Percentiles rank a stretch among this genome's conserved stretches.
These are phyloP conservation scores for Mycena latifolia DNA, from an alignment of 768 basidiomycete genomes.

Conservation along the genomic window DNA sequence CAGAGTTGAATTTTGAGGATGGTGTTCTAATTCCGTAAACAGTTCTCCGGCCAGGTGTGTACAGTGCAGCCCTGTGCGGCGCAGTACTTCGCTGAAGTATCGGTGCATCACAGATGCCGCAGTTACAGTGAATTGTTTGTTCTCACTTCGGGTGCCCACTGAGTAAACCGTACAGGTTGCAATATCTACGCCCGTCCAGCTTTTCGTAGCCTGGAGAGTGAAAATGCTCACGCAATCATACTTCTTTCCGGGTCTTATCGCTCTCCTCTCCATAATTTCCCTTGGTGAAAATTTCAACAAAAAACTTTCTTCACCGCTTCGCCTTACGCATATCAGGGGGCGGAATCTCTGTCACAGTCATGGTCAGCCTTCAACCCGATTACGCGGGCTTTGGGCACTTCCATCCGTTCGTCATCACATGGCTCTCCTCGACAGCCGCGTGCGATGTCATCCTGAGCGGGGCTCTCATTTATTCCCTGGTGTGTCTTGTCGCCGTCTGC, in stretches of 20 bases:
- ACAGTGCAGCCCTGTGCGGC: slow-evolving; percentile 6
- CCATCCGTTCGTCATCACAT: too few relatives aligned
- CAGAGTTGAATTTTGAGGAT: not conserved
- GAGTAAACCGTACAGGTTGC: slow-evolving; percentile 19
- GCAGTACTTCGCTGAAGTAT: too few relatives aligned
- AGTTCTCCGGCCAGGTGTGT: slow-evolving; percentile 26
- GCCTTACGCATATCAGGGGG: slow-evolving; percentile 3
- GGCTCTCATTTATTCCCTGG: too few relatives aligned
- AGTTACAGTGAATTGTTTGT: too few relatives aligned
- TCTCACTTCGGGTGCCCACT: not conserved
- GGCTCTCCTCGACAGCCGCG: slow-evolving; percentile 20
- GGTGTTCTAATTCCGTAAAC: not conserved
- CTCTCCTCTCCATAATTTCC: slow-evolving; percentile 8
- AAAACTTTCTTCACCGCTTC: not conserved
- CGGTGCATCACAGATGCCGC: too few relatives aligned
- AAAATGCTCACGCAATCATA: too few relatives aligned
- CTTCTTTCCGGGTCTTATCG: slow-evolving; percentile 13
- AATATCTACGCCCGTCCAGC: slow-evolving; percentile 36
- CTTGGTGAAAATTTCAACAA: slow-evolving; percentile 13
- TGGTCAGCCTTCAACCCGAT: slow-evolving; percentile 15
- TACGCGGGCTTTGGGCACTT: too few relatives aligned
- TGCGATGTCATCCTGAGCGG: too few relatives aligned
- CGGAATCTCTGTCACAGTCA: too few relatives aligned
- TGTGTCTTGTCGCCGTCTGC: too few relatives aligned
- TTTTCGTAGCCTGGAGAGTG: slow-evolving; percentile 37